Percentiles rank a stretch among this genome's conserved stretches.
Evolutionary conservation across 1,284 basidiomycete species (phyloP).

Genomic region (Tausonia pullulans): DNA sequence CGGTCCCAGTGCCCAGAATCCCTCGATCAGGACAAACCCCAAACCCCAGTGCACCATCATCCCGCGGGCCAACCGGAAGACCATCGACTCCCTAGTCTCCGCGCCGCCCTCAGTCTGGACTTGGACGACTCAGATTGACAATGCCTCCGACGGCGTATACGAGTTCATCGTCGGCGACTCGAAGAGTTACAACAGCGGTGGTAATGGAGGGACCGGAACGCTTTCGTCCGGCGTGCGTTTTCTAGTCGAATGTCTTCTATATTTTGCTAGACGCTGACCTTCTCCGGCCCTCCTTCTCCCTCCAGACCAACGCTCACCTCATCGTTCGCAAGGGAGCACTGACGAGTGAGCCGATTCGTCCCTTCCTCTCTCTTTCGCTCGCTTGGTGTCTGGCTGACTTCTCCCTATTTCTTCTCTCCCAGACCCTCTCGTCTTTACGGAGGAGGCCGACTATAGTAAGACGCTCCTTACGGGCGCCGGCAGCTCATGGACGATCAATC

Average conservation of each 20-base stretch:
- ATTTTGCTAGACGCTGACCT: not conserved
- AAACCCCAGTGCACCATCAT: slow-evolving; percentile 18
- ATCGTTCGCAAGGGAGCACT: slow-evolving; percentile 62
- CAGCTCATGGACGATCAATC: slow-evolving; percentile 59
- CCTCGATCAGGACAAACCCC: too few species aligned
- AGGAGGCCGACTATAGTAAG: slow-evolving; percentile 48
- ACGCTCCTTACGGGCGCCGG: slow-evolving; percentile 49
- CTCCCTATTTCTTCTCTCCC: too few species aligned
- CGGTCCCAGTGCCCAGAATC: slow-evolving; percentile 31
- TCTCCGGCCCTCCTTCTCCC: not conserved
- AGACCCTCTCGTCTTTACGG: slow-evolving; percentile 67
- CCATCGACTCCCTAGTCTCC: too few species aligned
- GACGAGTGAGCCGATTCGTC: slow-evolving; percentile 32
- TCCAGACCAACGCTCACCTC: slow-evolving; percentile 48
- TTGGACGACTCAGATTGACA: slow-evolving; percentile 58
- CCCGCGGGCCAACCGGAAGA: slow-evolving; percentile 32
- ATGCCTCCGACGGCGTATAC: slow-evolving; percentile 68
- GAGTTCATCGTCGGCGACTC: slow-evolving; percentile 57
- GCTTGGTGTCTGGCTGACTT: too few species aligned
- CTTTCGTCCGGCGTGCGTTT: not conserved
- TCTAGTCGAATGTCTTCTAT: not conserved
- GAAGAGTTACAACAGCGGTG: not conserved
- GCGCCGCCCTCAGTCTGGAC: slow-evolving; percentile 49
- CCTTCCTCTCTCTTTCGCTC: too few species aligned
- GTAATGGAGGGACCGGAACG: too few species aligned